These are phyloP conservation scores for Halophytophthora batemanensis DNA, from an alignment of 352 stramenopile species.

Conservation along the genomic window DNA sequence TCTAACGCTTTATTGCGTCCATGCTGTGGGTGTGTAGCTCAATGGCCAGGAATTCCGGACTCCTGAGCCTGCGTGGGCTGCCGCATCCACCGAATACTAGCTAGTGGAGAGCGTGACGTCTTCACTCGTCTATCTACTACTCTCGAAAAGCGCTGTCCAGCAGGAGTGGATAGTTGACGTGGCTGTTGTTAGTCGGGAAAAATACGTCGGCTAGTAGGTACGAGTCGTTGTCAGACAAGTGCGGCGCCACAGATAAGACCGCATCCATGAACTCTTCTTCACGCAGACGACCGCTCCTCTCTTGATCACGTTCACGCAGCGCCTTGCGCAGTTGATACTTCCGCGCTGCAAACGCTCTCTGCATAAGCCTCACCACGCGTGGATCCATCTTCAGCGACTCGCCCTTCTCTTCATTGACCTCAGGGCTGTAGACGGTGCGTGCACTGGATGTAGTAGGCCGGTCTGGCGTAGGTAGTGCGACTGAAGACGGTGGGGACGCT, in stretches of 20 bases:
- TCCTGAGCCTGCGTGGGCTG: constrained; percentile 60
- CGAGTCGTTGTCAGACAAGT: constrained; percentile 66
- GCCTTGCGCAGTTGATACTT: constrained; percentile 77
- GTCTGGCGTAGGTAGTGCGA: neutral
- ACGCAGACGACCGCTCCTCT: constrained; percentile 48
- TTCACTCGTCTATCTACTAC: constrained; percentile 3
- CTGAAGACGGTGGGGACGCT: constrained; percentile 9
- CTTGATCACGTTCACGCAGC: constrained; percentile 50
- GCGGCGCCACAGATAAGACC: constrained; percentile 48
- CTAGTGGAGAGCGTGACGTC: constrained; percentile 11
- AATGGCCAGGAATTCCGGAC: constrained; percentile 61
- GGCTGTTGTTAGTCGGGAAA: constrained; percentile 71
- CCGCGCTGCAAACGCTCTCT: constrained; percentile 46
- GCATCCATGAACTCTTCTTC: constrained; percentile 84
- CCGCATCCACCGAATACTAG: constrained; percentile 40
- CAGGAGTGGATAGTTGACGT: constrained; percentile 65
- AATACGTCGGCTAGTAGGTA: constrained; percentile 70
- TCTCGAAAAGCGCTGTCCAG: constrained; percentile 63
- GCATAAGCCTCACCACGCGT: constrained; percentile 42
- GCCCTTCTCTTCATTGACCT: neutral
- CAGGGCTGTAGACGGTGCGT: no score
- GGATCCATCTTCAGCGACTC: constrained; percentile 12
- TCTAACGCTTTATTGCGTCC: no score
- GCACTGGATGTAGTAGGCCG: no score
- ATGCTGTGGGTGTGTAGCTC: constrained; percentile 58